Base-by-base conservation (phyloP, 306 rosid genomes). In the Dalbergia cochinchinensis region DNA sequence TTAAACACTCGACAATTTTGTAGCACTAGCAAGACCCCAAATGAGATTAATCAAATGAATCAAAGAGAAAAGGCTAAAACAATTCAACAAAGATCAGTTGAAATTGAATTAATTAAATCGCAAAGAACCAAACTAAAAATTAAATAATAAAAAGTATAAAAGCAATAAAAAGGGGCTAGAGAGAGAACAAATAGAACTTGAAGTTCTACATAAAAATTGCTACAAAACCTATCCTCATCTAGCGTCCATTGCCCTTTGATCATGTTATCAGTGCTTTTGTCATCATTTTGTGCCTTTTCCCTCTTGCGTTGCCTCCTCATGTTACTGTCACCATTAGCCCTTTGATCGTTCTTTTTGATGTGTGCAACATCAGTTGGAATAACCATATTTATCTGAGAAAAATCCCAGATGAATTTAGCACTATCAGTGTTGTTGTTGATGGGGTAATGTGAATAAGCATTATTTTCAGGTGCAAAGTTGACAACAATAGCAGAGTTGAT, bases 181-280 rank as follows among this genome's bases (percentile, higher is more conserved):
- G 1, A 22, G 11, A 18, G 44, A 66, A 69, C 6, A 18, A 1
- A 1, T 8, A 50, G 1, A 22, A 22, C 26, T 4, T 6, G 45
- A 54, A 22, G 70, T 8, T 16, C 10, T 26, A 3, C 22, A 67
- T n/a, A 41, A 39, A 20, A 42, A 26, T 5, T 54, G 6, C 33
- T 0, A n/a, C 54, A 83, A 51, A 4, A 86, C 97, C 81, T 84
- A 78, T 92, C 94, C 73, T 92, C 94, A 0, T 81, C 78, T 0
- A 72, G 83, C 7, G 87, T 78, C 94, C 94, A 92, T 14, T 86
- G 91, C 26, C 97, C 94, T 61, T 92, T 91, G 62, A 81, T 67
- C 0, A 85, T 78, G 15, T 69, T 16, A 73, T 47, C 64, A 67
- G 71, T 3, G 8, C 64, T 61, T 19, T 5, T 66, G 41, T 15